These are phyloP conservation scores for Aspergillus vadensis DNA, from an alignment of 2,329 filamentous ascomycete species.

Conservation along the genomic window DNA sequence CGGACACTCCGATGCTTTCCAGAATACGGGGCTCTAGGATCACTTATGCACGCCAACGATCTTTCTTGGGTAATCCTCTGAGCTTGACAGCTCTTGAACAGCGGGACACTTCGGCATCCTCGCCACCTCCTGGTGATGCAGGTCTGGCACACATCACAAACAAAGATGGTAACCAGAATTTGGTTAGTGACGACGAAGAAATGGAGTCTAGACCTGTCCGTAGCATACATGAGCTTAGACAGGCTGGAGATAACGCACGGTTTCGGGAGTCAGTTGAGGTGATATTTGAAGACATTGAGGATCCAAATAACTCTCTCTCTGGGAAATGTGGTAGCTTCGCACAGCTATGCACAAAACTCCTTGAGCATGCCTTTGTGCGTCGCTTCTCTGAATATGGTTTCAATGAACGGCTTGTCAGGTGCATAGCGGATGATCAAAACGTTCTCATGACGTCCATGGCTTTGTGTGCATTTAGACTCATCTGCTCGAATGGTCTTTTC, in stretches of 20 bases:
- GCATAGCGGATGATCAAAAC: slow-evolving; percentile 63
- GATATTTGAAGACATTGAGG: slow-evolving; percentile 62
- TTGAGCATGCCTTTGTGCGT: slow-evolving; percentile 42
- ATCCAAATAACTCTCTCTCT: slow-evolving; percentile 47
- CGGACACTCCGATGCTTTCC: slow-evolving; percentile 21
- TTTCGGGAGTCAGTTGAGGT: slow-evolving; percentile 59
- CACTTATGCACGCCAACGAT: slow-evolving; percentile 63
- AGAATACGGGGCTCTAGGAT: slow-evolving; percentile 46
- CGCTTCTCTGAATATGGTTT: slow-evolving; percentile 72
- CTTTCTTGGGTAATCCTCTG: slow-evolving; percentile 58
- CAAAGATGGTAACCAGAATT: slow-evolving; percentile 17
- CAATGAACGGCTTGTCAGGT: slow-evolving; percentile 67
- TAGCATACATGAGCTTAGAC: slow-evolving; percentile 64
- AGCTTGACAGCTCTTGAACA: slow-evolving; percentile 16
- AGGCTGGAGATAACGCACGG: slow-evolving; percentile 58
- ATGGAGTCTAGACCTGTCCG: slow-evolving; percentile 50
- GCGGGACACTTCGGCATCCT: slow-evolving; percentile 1
- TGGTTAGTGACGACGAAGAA: slow-evolving; percentile 49
- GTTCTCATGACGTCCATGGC: slow-evolving; percentile 35
- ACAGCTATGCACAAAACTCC: slow-evolving; percentile 57
- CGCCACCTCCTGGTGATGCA: slow-evolving; percentile 6
- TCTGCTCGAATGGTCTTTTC: slow-evolving; percentile 29
- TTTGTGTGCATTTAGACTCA: slow-evolving; percentile 37
- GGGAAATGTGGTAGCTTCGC: slow-evolving; percentile 56
- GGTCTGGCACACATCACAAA: slow-evolving; percentile 8